phyloP scores from a whole-genome alignment of 2,329 filamentous ascomycete species.

The Phoma herbarum region DNA sequence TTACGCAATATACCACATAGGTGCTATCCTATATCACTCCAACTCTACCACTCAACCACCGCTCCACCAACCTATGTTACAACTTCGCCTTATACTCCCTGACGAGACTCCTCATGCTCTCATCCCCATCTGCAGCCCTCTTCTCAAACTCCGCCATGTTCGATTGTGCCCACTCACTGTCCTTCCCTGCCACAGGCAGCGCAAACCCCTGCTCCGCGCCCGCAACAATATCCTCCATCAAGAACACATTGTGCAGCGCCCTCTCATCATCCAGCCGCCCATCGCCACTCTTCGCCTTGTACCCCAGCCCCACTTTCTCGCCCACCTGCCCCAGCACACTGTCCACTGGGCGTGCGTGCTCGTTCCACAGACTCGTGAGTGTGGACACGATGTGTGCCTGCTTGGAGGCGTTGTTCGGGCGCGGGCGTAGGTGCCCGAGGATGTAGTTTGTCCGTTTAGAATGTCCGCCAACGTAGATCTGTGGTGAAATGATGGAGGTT shows the following conservation, averaged over 20 bases:
- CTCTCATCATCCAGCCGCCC: constrained; percentile 27
- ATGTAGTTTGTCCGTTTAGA: constrained; percentile 31
- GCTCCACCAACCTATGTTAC: neutral
- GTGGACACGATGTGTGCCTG: constrained; percentile 22
- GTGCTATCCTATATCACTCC: constrained; percentile 11
- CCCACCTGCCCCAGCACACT: neutral
- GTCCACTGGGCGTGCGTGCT: neutral
- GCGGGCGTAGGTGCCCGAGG: constrained; percentile 34
- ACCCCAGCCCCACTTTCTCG: neutral
- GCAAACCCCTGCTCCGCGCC: constrained; percentile 40
- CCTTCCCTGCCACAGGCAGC: constrained; percentile 33
- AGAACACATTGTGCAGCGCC: constrained; percentile 38
- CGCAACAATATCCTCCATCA: constrained; percentile 38
- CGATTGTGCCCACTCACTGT: constrained; percentile 35
- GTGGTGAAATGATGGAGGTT: neutral
- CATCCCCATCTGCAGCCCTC: constrained; percentile 32
- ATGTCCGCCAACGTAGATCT: constrained; percentile 13
- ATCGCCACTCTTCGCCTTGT: constrained; percentile 1
- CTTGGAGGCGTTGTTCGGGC: constrained; percentile 20
- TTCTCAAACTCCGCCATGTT: constrained; percentile 35
- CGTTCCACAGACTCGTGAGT: constrained; percentile 34
- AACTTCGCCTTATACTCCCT: constrained; percentile 20
- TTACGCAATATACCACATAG: constrained; percentile 16
- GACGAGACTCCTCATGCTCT: constrained; percentile 31
- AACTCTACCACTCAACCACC: neutral